These are phyloP conservation scores for Ophiostoma ulmi DNA, from an alignment of 2,329 filamentous ascomycete genomes.

Conservation along the genomic window DNA sequence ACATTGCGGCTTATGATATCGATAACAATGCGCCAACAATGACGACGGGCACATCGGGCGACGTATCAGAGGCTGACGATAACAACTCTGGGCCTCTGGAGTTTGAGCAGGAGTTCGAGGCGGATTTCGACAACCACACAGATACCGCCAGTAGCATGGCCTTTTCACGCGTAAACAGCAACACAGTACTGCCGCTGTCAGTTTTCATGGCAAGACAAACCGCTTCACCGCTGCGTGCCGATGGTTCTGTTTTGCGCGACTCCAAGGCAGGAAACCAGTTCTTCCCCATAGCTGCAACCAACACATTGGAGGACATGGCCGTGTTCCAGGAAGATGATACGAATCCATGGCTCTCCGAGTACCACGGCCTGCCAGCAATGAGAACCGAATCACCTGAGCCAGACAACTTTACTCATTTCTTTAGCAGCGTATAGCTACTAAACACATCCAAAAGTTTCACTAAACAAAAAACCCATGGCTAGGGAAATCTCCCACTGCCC, in stretches of 20 bases:
- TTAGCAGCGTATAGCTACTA: conserved; percentile 23
- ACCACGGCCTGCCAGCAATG: conserved; percentile 33
- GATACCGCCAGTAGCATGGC: conserved; percentile 37
- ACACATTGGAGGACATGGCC: not conserved
- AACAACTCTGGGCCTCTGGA: conserved; percentile 35
- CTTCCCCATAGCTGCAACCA: conserved; percentile 33
- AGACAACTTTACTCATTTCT: conserved; percentile 28
- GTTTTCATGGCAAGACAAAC: conserved; percentile 28
- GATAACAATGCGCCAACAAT: conserved; percentile 51
- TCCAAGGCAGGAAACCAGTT: conserved; percentile 47
- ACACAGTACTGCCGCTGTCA: conserved; percentile 39
- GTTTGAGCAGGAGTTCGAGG: conserved; percentile 39
- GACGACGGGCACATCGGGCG: conserved; percentile 58
- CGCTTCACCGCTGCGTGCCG: conserved; percentile 42
- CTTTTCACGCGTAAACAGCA: conserved; percentile 45
- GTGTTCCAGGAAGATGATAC: conserved; percentile 43
- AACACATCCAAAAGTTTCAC: not conserved
- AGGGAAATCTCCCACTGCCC: conserved; percentile 14
- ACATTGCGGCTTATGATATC: conserved; percentile 44
- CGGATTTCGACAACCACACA: conserved; percentile 21
- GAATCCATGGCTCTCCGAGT: conserved; percentile 47
- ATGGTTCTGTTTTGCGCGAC: conserved; percentile 52
- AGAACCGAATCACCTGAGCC: conserved; percentile 33
- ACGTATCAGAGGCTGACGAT: conserved; percentile 63
- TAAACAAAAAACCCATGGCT: not conserved